These are phyloP conservation scores for Dalbergia cultrata DNA, from an alignment of 306 rosid species.

Conservation along the genomic window DNA sequence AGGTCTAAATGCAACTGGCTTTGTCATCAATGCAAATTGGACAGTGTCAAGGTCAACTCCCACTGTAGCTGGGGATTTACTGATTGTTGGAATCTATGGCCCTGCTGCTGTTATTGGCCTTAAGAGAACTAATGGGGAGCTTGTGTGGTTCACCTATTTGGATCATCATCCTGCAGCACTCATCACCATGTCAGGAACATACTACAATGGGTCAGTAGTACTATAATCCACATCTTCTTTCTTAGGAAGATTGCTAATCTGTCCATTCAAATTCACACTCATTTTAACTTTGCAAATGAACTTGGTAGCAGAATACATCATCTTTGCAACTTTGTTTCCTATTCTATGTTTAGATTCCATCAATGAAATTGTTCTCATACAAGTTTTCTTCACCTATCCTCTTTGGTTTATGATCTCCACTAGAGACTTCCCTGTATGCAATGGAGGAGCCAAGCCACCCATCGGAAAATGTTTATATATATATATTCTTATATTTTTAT, in stretches of 20 bases:
- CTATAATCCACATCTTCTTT: not conserved
- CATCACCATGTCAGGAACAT: conserved; percentile 77
- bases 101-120: conserved; percentile 69
- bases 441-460: too few species aligned
- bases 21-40: conserved; percentile 49
- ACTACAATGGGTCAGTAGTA: conserved; percentile 56
- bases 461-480: too few species aligned
- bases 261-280: not conserved
- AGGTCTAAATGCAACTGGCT: conserved; percentile 56
- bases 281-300: not conserved
- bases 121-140: conserved; percentile 54
- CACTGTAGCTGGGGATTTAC: conserved; percentile 48
- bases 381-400: too few species aligned
- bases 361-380: too few species aligned
- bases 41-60: conserved; percentile 68
- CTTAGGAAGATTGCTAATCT: too few species aligned
- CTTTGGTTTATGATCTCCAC: too few species aligned
- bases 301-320: not conserved
- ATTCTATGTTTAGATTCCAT: too few species aligned
- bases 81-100: conserved; percentile 58
- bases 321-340: not conserved
- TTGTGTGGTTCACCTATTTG: conserved; percentile 63
- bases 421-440: too few species aligned
- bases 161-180: conserved; percentile 50
- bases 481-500: too few species aligned